Percentiles rank a stretch among this genome's conserved stretches.
Evolutionary conservation across 164 flowering plant genomes (phyloP).

Genomic region (Paratinospora sagittata): DNA sequence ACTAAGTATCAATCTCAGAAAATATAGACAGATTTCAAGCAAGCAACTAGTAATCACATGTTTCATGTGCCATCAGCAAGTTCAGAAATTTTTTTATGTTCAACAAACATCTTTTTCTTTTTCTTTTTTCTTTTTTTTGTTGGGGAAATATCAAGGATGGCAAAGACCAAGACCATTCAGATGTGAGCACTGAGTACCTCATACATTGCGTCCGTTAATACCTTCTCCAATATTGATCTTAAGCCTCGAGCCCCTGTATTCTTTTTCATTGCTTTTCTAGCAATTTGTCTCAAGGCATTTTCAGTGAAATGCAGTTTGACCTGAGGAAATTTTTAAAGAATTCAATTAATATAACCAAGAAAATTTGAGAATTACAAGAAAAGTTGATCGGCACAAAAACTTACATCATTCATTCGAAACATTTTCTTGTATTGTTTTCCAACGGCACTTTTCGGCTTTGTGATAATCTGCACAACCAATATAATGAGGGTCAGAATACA

Average conservation of each 20-base stretch:
- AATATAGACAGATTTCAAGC: no score
- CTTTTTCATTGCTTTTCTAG: constrained; percentile 64
- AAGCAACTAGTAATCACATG: no score
- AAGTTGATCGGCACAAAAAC: constrained; percentile 13
- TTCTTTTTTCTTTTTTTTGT: no score
- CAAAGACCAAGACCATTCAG: neutral
- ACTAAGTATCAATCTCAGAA: no score
- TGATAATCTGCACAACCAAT: constrained; percentile 52
- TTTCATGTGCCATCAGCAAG: no score
- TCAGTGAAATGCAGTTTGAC: constrained; percentile 82
- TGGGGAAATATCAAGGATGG: no score
- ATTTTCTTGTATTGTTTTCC: constrained; percentile 87
- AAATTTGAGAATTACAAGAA: neutral
- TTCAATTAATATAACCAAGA: neutral
- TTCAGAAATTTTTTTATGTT: no score
- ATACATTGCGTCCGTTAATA: constrained; percentile 89
- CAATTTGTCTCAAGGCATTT: constrained; percentile 63
- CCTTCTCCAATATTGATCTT: constrained; percentile 66
- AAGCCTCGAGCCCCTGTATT: constrained; percentile 95
- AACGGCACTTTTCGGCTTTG: constrained; percentile 84
- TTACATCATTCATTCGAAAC: constrained; percentile 87
- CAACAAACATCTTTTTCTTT: no score
- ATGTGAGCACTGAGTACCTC: constrained; percentile 48
- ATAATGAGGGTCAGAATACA: neutral
- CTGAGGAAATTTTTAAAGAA: constrained; percentile 40